Evolutionary conservation across 345 rosid species (phyloP).

Genomic region (Brassica nigra): DNA sequence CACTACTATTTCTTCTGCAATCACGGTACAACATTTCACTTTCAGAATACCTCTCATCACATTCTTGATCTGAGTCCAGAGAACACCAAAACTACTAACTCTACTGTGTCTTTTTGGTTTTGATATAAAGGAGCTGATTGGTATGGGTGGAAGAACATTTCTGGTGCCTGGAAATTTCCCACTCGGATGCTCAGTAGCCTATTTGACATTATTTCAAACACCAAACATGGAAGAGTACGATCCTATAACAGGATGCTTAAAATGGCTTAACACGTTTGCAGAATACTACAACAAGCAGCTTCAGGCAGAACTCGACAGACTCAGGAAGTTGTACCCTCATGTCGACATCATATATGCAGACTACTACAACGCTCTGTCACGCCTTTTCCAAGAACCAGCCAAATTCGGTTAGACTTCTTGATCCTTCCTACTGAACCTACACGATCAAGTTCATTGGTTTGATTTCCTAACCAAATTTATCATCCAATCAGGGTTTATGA

Average conservation of each 20-base stretch:
- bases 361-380: constrained; percentile 36
- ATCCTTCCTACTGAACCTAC: background rate
- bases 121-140: constrained; percentile 45
- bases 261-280: constrained; percentile 46
- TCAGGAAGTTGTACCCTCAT: constrained; percentile 41
- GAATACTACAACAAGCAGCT: constrained; percentile 47
- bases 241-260: constrained; percentile 45
- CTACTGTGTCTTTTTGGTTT: too few species aligned
- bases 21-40: constrained; percentile 33
- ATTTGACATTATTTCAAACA: constrained; percentile 38
- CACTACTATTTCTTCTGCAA: constrained; percentile 39
- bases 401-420: constrained; percentile 44
- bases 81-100: background rate
- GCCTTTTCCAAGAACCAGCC: constrained; percentile 35
- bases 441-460: background rate
- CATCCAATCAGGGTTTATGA: constrained; percentile 38
- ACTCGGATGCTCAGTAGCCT: constrained; percentile 44
- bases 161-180: constrained; percentile 54
- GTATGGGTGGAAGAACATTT: constrained; percentile 51
- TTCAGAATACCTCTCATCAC: background rate
- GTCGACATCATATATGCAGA: constrained; percentile 49
- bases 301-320: constrained; percentile 27
- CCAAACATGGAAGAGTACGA: constrained; percentile 44
- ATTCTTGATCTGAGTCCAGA: background rate
- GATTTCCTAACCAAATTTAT: background rate